Conservation (phyloP, 805 yeast genomes). For the Tetrapisispora fleetii region DNA sequence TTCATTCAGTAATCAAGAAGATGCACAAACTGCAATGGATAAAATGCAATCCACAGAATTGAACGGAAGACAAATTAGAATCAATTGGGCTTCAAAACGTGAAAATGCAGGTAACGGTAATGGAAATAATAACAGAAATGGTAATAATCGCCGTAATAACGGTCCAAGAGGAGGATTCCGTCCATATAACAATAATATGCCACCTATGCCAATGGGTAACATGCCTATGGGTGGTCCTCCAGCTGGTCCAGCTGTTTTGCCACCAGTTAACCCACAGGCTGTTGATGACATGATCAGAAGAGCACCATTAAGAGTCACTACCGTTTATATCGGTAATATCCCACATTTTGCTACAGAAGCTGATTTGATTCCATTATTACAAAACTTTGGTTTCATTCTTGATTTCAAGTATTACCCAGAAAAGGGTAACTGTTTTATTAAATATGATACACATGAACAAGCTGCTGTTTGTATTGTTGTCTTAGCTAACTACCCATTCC, state of each 20-base stretch:
- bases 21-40: constrained; percentile 65
- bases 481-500: constrained; percentile 54
- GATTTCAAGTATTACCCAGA: constrained; percentile 75
- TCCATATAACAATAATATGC: constrained; percentile 8
- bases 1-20: constrained; percentile 52
- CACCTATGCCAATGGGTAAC: constrained; percentile 20
- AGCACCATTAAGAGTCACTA: constrained; percentile 57
- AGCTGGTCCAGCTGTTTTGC: constrained; percentile 20
- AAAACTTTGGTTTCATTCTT: constrained; percentile 72
- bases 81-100: constrained; percentile 83
- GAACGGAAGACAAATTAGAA: constrained; percentile 67
- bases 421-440: constrained; percentile 79
- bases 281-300: constrained; percentile 67
- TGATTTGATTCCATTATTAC: constrained; percentile 64
- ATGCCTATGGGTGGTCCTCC: constrained; percentile 16
- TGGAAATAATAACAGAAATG: constrained; percentile 12
- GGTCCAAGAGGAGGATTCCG: constrained; percentile 4
- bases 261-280: constrained; percentile 40
- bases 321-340: constrained; percentile 80
- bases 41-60: constrained; percentile 66
- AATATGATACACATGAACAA: constrained; percentile 76
- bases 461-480: constrained; percentile 85
- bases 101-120: constrained; percentile 28
- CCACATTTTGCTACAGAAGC: constrained; percentile 66
- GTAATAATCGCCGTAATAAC: constrained; percentile 17